Evolutionary conservation across 495 filamentous ascomycete genomes (phyloP), one percentile per base, ranked within the genome.

Genomic region (Chaetomium fimeti): DNA sequence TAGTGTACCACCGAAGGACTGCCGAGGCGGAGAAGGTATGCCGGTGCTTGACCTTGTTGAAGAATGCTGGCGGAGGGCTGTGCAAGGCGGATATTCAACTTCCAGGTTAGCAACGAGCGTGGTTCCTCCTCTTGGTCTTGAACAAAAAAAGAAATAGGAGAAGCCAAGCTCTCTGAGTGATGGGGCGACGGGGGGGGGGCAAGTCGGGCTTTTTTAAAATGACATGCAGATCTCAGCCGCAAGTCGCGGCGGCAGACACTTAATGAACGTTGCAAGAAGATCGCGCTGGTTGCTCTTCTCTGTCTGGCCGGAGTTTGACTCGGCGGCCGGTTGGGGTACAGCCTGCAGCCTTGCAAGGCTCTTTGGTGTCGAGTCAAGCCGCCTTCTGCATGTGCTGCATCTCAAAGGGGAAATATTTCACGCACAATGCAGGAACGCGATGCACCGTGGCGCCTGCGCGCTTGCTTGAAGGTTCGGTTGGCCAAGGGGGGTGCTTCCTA

Each of bases 31-130:
- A 70, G 28, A 63, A 52, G 5, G 56, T 63, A 32, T 63, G 66
- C 24, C 64, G 66, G 51, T 68, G 62, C n/a, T 63, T 25, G n/a
- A 58, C 27, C 27, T 47, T 66, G 49, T 68, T 71, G 61, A 57
- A 66, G 22, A 68, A 68, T 4, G 63, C 61, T 16, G 64, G 63
- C 12, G 69, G 69, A 20, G 65, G 66, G 16, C 69, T 71, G 54
- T 49, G 4, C 2, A 36, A 27, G n/a, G 16, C n/a, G 27, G 45
- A 53, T 25, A 60, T 32, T 24, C 24, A 60, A 8, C 40, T 38
- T 6, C 27, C 28, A 24, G 9, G 43, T 66, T 20, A 62, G 58
- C 32, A 8, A 51, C 12, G 15, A 27, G 18, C 2, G 3, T 36
- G 27, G 1, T 36, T 28, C 16, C 27, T 22, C n/a, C 40, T 43